Evolutionary conservation across 2,329 filamentous ascomycete genomes (phyloP), one percentile per base, ranked within the genome.

Genomic region (Aspergillus sp.): DNA sequence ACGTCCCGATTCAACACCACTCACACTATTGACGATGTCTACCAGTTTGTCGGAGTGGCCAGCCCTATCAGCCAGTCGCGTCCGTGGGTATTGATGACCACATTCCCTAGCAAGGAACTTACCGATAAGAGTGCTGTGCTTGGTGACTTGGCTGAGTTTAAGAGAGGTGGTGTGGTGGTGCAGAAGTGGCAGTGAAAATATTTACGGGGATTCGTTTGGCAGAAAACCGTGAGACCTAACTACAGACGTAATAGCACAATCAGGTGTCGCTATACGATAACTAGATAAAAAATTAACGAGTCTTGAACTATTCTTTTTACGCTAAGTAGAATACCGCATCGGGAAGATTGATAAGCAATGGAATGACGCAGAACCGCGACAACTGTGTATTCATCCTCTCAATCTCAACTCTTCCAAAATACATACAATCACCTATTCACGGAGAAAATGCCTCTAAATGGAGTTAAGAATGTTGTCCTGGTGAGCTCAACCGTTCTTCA

Each of bases 1-100:
- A 74, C 73, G 5, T 80, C 78, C 17, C 75, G 81, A 19, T 85
- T 85, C 71, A 85, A 85, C 63, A 82, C 79, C 0, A 78, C 76
- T 1, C 79, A 83, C 59, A 84, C 81, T 0, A 75, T 85, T 49
- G 81, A 81, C 37, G 79, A 84, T 53, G 78, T 85, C 35, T 84
- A 84, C 64, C 66, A 71, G 38, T 84, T 84, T 57, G 81, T 84
- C 41, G 65, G 72, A 46, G 72, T 74, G 10, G 71, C 80, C 4
- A 80, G 74, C 42, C 63, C 79, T 0, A 64, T 67, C 12, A 77
- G 74, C 52, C 66, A 68, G 46, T 60, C 68, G 51, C 73, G 82
- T 30, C 56, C 71, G 3, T 85, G 79, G 67, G 79, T 77, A 3
- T 66, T 85, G 50, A 82, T 83, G 77, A 84, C 81, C 4, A 84